Evolutionary conservation across 768 basidiomycete genomes (phyloP).

Genomic region (Hypsizygus marmoreus): DNA sequence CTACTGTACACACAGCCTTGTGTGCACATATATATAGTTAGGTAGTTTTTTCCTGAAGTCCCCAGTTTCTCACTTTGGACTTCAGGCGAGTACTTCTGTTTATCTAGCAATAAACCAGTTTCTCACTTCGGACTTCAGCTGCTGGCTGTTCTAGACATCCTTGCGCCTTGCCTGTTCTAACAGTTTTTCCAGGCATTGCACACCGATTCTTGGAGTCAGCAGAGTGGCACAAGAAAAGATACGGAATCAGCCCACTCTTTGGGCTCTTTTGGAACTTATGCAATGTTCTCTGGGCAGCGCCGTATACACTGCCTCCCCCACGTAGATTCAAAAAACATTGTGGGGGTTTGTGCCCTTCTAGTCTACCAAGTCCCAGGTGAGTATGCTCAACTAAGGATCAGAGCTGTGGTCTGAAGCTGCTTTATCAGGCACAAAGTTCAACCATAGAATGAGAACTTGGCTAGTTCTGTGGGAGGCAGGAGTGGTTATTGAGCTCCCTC

Average conservation of each 20-base stretch:
- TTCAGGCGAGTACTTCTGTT: too few species aligned
- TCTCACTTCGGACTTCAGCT: too few species aligned
- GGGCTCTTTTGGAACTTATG: constrained; percentile 31
- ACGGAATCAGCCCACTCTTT: constrained; percentile 19
- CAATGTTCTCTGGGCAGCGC: constrained; percentile 19
- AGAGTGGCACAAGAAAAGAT: constrained; percentile 9
- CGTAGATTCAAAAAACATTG: constrained; percentile 30
- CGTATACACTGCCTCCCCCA: constrained; percentile 25
- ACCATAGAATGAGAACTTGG: constrained; percentile 25
- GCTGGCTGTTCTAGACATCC: too few species aligned
- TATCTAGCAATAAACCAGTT: too few species aligned
- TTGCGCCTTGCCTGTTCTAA: too few species aligned
- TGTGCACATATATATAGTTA: too few species aligned
- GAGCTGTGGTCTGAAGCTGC: background rate
- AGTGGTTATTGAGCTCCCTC: constrained; percentile 31
- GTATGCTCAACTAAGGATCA: too few species aligned
- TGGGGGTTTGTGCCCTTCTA: constrained; percentile 28
- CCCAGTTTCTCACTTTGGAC: too few species aligned
- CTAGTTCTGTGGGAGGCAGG: constrained; percentile 37
- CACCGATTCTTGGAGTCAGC: constrained; percentile 11
- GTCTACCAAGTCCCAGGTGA: constrained; percentile 23
- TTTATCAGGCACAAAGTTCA: constrained; percentile 16
- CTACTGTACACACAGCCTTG: too few species aligned
- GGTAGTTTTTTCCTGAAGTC: too few species aligned
- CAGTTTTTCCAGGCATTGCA: constrained; percentile 22